Percentiles rank a stretch among this genome's conserved stretches.
These are phyloP conservation scores for Candida sanyaensis DNA, from an alignment of 1,139 yeast species.

Conservation along the genomic window DNA sequence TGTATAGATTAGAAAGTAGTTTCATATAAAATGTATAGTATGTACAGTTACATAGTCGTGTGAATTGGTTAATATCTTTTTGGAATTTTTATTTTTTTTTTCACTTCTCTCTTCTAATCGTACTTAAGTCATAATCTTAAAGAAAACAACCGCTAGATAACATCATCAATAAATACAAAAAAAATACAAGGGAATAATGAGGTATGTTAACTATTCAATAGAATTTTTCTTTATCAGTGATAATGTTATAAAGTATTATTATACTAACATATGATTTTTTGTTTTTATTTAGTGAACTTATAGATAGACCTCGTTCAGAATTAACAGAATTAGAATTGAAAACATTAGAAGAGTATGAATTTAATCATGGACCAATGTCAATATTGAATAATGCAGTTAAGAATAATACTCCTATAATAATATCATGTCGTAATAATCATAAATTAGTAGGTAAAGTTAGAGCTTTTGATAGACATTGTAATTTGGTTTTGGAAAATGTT, in stretches of 20 bases:
- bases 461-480: constrained; percentile 96
- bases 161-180: too few species aligned
- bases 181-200: too few species aligned
- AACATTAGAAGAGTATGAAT: constrained; percentile 86
- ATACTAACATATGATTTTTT: constrained; percentile 3
- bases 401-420: constrained; percentile 74
- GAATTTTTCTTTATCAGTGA: too few species aligned
- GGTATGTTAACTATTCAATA: too few species aligned
- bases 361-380: constrained; percentile 88
- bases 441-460: constrained; percentile 86
- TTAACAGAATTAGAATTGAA: constrained; percentile 78
- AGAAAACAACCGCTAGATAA: too few species aligned
- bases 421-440: constrained; percentile 91
- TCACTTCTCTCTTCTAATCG: too few species aligned
- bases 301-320: constrained; percentile 76
- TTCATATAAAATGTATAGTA: too few species aligned
- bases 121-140: too few species aligned
- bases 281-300: constrained; percentile 49
- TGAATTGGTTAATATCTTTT: too few species aligned
- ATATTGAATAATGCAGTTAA: constrained; percentile 79
- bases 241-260: neutral
- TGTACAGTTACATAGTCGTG: too few species aligned
- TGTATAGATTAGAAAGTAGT: neutral
- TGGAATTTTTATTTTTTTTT: too few species aligned
- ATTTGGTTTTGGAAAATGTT: constrained; percentile 88